These are phyloP conservation scores for Exsudoporus floridanus DNA, from an alignment of 1,284 basidiomycete species.

Conservation along the genomic window DNA sequence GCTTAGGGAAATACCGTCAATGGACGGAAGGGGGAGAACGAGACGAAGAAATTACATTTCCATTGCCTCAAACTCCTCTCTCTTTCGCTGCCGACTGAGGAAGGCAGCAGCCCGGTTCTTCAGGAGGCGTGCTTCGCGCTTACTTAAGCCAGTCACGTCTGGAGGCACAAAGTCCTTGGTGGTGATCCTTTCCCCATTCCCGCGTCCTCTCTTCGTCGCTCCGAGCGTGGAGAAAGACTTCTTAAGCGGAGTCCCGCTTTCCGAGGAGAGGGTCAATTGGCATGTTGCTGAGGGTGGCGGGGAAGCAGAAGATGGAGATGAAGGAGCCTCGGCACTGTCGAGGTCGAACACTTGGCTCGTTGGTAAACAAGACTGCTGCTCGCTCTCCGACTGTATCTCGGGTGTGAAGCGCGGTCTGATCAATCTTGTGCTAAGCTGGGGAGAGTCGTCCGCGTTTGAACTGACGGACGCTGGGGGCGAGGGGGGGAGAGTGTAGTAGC, in stretches of 20 bases:
- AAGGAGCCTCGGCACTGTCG: conserved; percentile 33
- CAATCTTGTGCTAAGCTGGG: conserved; percentile 45
- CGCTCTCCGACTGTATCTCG: conserved; percentile 43
- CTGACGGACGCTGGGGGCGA: conserved; percentile 53
- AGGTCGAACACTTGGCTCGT: conserved; percentile 73
- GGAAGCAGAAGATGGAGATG: conserved; percentile 37
- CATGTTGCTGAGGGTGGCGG: conserved; percentile 38
- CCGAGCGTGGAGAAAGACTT: conserved; percentile 46
- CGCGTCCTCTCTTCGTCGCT: conserved; percentile 57
- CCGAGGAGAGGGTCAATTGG: conserved; percentile 30
- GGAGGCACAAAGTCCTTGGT: conserved; percentile 85
- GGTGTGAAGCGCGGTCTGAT: conserved; percentile 50
- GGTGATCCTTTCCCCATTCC: conserved; percentile 61
- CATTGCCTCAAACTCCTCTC: conserved; percentile 89
- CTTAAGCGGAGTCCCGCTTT: conserved; percentile 34
- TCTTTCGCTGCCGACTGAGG: conserved; percentile 84
- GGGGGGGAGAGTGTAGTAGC: conserved; percentile 49
- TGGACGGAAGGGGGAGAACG: conserved; percentile 9
- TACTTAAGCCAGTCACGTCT: conserved; percentile 83
- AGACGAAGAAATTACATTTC: conserved; percentile 60
- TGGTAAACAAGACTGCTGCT: conserved; percentile 58
- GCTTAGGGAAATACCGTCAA: conserved; percentile 28
- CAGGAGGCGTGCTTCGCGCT: conserved; percentile 86
- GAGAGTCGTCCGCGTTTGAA: conserved; percentile 46
- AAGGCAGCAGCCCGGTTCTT: conserved; percentile 92